Percentiles rank a stretch among this genome's conserved stretches.
phyloP scores from a whole-genome alignment of 2,329 filamentous ascomycete species.

The Penicillium sp. region DNA sequence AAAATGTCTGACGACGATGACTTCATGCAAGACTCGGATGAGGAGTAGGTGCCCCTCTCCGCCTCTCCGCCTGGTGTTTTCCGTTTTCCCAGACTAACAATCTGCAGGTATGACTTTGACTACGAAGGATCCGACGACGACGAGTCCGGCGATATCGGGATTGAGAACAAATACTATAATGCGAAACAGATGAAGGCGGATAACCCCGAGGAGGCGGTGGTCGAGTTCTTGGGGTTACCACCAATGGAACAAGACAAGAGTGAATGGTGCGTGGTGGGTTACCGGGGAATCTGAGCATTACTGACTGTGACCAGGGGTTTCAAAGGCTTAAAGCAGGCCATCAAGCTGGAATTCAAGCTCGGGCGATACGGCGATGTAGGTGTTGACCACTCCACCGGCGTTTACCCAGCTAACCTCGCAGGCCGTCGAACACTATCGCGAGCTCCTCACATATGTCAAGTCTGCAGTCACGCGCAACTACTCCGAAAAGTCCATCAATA shows the following conservation, averaged over 20 bases:
- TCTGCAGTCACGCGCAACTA: constrained; percentile 96
- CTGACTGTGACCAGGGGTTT: constrained; percentile 60
- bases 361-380: constrained; percentile 70
- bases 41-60: constrained; percentile 57
- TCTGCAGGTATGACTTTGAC: constrained; percentile 79
- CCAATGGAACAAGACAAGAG: constrained; percentile 83
- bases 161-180: constrained; percentile 99
- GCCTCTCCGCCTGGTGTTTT: neutral
- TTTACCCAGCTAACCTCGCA: constrained; percentile 36
- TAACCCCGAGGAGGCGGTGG: constrained; percentile 81
- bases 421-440: constrained; percentile 87
- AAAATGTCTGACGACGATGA: constrained; percentile 78
- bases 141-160: constrained; percentile 81
- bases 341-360: constrained; percentile 94
- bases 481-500: constrained; percentile 98
- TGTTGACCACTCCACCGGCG: neutral
- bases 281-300: neutral
- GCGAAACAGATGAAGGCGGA: constrained; percentile 91
- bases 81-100: constrained; percentile 19
- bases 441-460: constrained; percentile 95
- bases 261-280: constrained; percentile 62
- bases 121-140: constrained; percentile 94
- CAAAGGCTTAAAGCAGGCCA: constrained; percentile 95
- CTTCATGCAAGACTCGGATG: constrained; percentile 89
- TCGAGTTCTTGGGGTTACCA: constrained; percentile 87